Conservation (phyloP, 2,329 filamentous ascomycete species). For the Claviceps fusiformis region DNA sequence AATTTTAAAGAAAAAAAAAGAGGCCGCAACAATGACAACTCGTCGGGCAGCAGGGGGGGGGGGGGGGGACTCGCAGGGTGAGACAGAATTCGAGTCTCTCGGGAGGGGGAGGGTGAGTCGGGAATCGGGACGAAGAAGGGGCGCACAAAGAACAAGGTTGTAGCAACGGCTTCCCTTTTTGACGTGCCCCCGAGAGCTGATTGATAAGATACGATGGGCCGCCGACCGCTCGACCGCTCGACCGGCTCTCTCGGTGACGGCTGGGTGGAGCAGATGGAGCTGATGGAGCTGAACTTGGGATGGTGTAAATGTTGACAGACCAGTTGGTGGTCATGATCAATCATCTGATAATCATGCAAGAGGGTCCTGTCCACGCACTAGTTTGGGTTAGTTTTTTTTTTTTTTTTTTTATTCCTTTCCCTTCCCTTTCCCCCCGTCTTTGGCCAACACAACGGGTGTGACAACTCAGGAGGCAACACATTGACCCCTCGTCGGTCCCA, state of each 20-base stretch:
- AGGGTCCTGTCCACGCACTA: too few relatives aligned
- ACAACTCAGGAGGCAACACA: too few relatives aligned
- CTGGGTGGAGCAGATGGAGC: too few relatives aligned
- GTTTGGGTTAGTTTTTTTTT: too few relatives aligned
- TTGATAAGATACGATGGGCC: conserved; percentile 1
- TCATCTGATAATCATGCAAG: too few relatives aligned
- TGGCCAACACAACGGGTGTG: neutral
- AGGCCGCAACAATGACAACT: neutral
- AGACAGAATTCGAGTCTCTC: neutral
- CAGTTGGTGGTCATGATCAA: too few relatives aligned
- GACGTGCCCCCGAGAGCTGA: neutral
- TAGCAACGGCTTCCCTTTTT: neutral
- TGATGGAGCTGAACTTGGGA: too few relatives aligned
- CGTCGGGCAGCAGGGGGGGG: too few relatives aligned
- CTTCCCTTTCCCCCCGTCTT: neutral
- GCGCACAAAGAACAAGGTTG: too few relatives aligned
- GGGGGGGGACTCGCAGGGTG: too few relatives aligned
- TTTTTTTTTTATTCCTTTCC: neutral
- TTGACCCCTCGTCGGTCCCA: too few relatives aligned
- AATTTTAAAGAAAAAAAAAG: neutral
- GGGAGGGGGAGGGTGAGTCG: neutral
- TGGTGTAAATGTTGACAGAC: too few relatives aligned
- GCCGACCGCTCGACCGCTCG: neutral
- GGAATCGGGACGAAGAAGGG: neutral
- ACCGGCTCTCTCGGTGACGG: neutral